A percentile compares a stretch with the other conserved stretches of the same genome.
These are phyloP conservation scores for Scheffersomyces amazonensis DNA, from an alignment of 805 yeast species.

Conservation along the genomic window DNA sequence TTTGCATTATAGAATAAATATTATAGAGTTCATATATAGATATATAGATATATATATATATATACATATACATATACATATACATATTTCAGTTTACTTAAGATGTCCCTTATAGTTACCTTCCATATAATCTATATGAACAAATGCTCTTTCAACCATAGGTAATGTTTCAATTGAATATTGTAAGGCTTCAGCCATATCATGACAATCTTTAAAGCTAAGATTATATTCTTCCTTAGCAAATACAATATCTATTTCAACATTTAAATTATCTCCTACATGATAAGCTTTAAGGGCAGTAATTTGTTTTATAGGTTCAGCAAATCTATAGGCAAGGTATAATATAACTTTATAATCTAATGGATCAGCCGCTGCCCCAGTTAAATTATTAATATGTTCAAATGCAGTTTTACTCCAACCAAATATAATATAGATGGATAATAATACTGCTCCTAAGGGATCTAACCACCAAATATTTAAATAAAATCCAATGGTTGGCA, in stretches of 20 bases:
- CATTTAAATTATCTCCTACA: constrained; percentile 73
- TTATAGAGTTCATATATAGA: background rate
- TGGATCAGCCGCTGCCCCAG: constrained; percentile 68
- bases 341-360: constrained; percentile 64
- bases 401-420: constrained; percentile 66
- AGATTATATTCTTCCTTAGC: constrained; percentile 40
- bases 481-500: constrained; percentile 61
- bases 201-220: constrained; percentile 67
- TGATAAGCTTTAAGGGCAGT: constrained; percentile 72
- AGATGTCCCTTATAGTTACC: constrained; percentile 43
- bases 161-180: constrained; percentile 78
- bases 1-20: background rate
- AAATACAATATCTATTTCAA: constrained; percentile 71
- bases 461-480: constrained; percentile 67
- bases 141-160: constrained; percentile 76
- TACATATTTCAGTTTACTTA: constrained; percentile 11
- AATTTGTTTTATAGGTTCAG: constrained; percentile 61
- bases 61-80: background rate
- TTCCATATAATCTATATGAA: constrained; percentile 66
- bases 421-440: constrained; percentile 58
- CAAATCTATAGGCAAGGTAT: constrained; percentile 66
- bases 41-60: background rate
- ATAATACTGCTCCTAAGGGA: constrained; percentile 65
- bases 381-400: constrained; percentile 70
- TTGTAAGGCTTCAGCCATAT: constrained; percentile 77